Conservation (phyloP, 2,329 filamentous ascomycete genomes). For the Cercospora canescens region DNA sequence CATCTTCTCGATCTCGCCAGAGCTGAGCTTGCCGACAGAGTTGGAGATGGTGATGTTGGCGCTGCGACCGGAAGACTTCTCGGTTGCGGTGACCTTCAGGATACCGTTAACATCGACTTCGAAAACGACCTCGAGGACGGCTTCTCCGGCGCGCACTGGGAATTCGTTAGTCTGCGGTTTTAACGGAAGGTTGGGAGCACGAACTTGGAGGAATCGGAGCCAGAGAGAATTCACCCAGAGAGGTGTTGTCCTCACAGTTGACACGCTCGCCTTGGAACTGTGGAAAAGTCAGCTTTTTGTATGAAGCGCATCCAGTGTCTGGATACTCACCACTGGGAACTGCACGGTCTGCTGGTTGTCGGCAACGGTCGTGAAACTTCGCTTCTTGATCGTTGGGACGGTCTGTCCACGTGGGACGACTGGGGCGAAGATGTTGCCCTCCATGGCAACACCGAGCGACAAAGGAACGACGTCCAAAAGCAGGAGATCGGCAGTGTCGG, state of each 20-base stretch:
- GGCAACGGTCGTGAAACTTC: slow-evolving; percentile 8
- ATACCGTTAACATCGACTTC: slow-evolving; percentile 98
- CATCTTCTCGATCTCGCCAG: slow-evolving; percentile 95
- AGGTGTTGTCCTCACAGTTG: slow-evolving; percentile 98
- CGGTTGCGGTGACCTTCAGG: slow-evolving; percentile 97
- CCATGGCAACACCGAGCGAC: slow-evolving; percentile 98
- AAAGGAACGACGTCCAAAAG: slow-evolving; percentile 95
- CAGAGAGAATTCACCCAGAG: slow-evolving; percentile 92
- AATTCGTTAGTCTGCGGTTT: neutral
- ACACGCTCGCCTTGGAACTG: slow-evolving; percentile 90
- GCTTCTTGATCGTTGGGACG: slow-evolving; percentile 13
- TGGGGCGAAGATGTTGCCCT: slow-evolving; percentile 97
- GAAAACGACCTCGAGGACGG: slow-evolving; percentile 96
- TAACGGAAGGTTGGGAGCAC: neutral
- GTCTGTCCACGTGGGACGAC: slow-evolving; percentile 68
- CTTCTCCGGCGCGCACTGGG: slow-evolving; percentile 69
- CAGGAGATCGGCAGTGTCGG: slow-evolving; percentile 90
- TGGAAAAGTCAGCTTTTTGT: slow-evolving; percentile 44
- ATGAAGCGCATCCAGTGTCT: neutral
- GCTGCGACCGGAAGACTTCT: slow-evolving; percentile 96
- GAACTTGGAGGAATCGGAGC: slow-evolving; percentile 62
- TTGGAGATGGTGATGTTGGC: slow-evolving; percentile 99
- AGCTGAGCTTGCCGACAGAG: slow-evolving; percentile 97
- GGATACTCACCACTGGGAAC: slow-evolving; percentile 52
- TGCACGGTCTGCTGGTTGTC: slow-evolving; percentile 76